Conservation (phyloP, 2,329 filamentous ascomycete genomes). For the Penicillium freii region DNA sequence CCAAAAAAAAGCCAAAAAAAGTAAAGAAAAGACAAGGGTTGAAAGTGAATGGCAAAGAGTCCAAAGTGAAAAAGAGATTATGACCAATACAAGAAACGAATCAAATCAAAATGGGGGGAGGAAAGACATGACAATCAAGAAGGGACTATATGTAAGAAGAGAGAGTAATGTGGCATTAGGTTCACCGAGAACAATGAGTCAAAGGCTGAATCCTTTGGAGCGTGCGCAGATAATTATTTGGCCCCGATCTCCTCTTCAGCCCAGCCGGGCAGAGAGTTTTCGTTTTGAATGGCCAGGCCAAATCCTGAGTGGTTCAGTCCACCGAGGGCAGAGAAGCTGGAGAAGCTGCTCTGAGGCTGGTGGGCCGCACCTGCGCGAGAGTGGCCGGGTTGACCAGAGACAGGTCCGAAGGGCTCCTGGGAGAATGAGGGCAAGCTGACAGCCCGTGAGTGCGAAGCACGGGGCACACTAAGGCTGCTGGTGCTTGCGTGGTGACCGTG, state of each 20-base stretch:
- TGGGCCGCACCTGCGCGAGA: conserved; percentile 38
- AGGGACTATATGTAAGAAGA: conserved; percentile 22
- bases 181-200: conserved; percentile 21
- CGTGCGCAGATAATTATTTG: conserved; percentile 41
- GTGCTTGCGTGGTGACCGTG: conserved; percentile 72
- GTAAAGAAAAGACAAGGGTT: conserved; percentile 17
- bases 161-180: conserved; percentile 20
- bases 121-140: conserved; percentile 17
- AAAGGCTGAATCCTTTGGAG: conserved; percentile 16
- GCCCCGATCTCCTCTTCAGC: conserved; percentile 62
- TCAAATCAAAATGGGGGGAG: conserved; percentile 21
- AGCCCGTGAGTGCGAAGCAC: conserved; percentile 70
- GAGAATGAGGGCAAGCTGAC: conserved; percentile 80
- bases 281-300: conserved; percentile 59
- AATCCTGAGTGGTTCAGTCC: conserved; percentile 58
- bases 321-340: conserved; percentile 58
- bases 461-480: conserved; percentile 51
- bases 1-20: conserved; percentile 25
- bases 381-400: conserved; percentile 36
- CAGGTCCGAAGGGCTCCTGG: conserved; percentile 55
- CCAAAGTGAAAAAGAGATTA: conserved; percentile 22
- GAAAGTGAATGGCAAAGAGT: conserved; percentile 23
- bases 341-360: conserved; percentile 54
- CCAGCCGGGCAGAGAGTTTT: conserved; percentile 60
- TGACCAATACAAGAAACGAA: conserved; percentile 37